A percentile compares a stretch with the other conserved stretches of the same genome.
These are phyloP conservation scores for Pneumocystis murina DNA, from an alignment of 1,139 yeast genomes.

Conservation along the genomic window DNA sequence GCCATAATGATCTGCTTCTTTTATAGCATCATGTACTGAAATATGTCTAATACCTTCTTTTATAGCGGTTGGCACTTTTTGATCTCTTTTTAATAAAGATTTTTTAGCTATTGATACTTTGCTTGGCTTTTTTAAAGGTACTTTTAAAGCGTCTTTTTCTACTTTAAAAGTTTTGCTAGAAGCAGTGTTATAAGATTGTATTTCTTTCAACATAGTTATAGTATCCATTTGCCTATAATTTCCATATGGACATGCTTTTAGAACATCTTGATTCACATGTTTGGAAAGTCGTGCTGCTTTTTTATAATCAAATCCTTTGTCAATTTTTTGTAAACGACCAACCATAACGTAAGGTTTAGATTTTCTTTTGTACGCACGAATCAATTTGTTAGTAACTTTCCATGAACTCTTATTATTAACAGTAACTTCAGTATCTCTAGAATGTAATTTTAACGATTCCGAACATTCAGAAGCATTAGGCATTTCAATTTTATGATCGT, in stretches of 20 bases:
- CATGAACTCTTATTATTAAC: not conserved
- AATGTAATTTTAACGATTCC: not conserved
- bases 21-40: slow-evolving; percentile 64
- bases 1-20: slow-evolving; percentile 65
- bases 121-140: not conserved
- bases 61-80: slow-evolving; percentile 43
- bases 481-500: not conserved
- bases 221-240: not conserved
- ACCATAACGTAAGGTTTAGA: not conserved
- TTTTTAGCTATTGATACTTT: not conserved
- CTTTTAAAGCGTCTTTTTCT: not conserved
- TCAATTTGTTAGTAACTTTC: not conserved
- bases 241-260: not conserved
- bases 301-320: not conserved
- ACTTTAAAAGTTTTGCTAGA: not conserved
- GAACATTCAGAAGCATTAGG: not conserved
- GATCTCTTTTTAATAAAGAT: not conserved
- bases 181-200: not conserved
- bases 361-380: not conserved
- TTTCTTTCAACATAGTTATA: not conserved
- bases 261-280: not conserved
- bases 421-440: not conserved
- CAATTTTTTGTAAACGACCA: not conserved
- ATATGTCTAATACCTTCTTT: slow-evolving; percentile 74
- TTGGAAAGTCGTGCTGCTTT: not conserved